These are phyloP conservation scores for Pseudogymnoascus sp. DNA, from an alignment of 2,329 filamentous ascomycete species.

Conservation along the genomic window DNA sequence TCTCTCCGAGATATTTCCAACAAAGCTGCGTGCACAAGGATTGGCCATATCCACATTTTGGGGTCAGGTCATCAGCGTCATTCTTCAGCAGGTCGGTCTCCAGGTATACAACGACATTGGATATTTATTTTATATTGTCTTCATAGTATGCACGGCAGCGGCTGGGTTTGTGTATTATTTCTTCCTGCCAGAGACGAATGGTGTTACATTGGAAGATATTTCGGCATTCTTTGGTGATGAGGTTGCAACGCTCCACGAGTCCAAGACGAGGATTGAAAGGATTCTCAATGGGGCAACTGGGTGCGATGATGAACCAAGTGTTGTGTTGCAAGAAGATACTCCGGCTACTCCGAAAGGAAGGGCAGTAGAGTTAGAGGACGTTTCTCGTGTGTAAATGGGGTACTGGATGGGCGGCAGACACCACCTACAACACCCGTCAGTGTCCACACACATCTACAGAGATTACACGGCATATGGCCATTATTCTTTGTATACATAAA, in stretches of 20 bases:
- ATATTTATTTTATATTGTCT: conserved; percentile 12
- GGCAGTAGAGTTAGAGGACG: background rate
- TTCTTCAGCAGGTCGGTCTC: conserved; percentile 7
- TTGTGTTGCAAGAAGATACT: background rate
- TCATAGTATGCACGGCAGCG: conserved; percentile 9
- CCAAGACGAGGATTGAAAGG: background rate
- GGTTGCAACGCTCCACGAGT: conserved; percentile 5
- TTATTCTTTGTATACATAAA: background rate
- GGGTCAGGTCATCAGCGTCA: conserved; percentile 3
- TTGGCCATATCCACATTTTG: conserved; percentile 10
- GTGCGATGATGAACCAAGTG: background rate
- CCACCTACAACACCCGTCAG: background rate
- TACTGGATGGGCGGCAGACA: background rate
- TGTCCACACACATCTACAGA: background rate
- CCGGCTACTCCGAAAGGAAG: background rate
- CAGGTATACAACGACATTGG: conserved; percentile 9
- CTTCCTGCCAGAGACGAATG: conserved; percentile 6
- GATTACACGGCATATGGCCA: background rate
- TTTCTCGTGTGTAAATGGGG: background rate
- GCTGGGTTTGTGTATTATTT: conserved; percentile 11
- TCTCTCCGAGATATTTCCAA: conserved; percentile 11
- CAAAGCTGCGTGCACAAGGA: conserved; percentile 8
- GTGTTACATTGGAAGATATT: conserved; percentile 5
- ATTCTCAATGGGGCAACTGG: background rate
- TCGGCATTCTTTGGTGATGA: conserved; percentile 10